phyloP scores from a whole-genome alignment of 2,329 filamentous ascomycete species.

The Exophiala phaeomuriformis region DNA sequence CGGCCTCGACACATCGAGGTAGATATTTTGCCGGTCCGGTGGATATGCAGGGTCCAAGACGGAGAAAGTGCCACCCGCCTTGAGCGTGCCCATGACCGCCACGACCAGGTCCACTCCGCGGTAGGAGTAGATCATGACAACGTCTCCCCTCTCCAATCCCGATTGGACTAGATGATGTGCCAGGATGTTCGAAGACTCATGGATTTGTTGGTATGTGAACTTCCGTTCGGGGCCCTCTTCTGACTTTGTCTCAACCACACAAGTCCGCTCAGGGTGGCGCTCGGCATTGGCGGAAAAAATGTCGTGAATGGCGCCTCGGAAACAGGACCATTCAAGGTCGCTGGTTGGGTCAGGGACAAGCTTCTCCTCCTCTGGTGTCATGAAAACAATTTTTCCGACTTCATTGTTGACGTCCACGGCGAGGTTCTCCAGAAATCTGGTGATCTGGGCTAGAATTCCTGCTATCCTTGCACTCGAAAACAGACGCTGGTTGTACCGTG shows the following conservation, averaged over 20 bases:
- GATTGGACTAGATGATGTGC: slow-evolving; percentile 69
- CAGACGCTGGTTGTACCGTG: slow-evolving; percentile 41
- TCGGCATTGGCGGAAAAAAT: slow-evolving; percentile 47
- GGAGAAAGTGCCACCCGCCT: slow-evolving; percentile 53
- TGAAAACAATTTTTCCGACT: slow-evolving; percentile 40
- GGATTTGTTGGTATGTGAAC: slow-evolving; percentile 81
- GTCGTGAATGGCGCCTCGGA: slow-evolving; percentile 40
- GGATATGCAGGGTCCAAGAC: slow-evolving; percentile 75
- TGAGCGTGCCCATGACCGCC: slow-evolving; percentile 68
- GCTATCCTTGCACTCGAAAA: slow-evolving; percentile 42
- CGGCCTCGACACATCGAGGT: slow-evolving; percentile 71
- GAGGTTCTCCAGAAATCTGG: slow-evolving; percentile 37
- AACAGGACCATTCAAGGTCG: slow-evolving; percentile 41
- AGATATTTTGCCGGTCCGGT: slow-evolving; percentile 71
- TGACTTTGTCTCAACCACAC: slow-evolving; percentile 58
- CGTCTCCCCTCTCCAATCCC: slow-evolving; percentile 70
- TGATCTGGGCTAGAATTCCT: slow-evolving; percentile 39
- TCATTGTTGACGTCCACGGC: slow-evolving; percentile 35
- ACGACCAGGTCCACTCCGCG: slow-evolving; percentile 71
- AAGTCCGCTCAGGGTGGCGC: slow-evolving; percentile 60
- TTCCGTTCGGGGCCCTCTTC: slow-evolving; percentile 49
- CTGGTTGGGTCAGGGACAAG: slow-evolving; percentile 38
- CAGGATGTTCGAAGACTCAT: slow-evolving; percentile 72
- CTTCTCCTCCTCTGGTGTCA: slow-evolving; percentile 18
- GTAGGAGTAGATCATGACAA: slow-evolving; percentile 88